Evolutionary conservation across 2,329 filamentous ascomycete species (phyloP).

Genomic region (Aspergillus piperis): DNA sequence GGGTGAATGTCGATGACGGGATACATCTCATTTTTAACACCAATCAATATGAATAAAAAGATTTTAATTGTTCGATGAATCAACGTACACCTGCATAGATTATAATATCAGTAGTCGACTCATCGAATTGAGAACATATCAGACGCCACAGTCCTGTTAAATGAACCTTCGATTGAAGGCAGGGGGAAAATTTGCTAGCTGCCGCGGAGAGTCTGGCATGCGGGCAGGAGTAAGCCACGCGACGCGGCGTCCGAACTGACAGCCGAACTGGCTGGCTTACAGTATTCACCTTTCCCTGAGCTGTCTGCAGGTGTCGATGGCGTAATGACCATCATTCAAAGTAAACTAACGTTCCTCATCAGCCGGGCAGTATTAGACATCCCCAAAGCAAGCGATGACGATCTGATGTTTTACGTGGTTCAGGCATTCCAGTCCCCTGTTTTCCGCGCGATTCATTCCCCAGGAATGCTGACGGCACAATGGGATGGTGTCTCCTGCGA

Average conservation of each 20-base stretch:
- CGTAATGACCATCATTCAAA: too few species aligned
- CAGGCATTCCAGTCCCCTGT: slow-evolving; percentile 3
- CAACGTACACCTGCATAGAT: background rate
- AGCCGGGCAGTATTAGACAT: background rate
- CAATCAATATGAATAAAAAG: background rate
- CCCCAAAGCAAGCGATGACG: background rate
- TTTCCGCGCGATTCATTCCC: background rate
- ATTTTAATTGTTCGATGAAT: background rate
- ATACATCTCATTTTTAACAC: slow-evolving; percentile 41
- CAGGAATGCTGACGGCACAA: background rate
- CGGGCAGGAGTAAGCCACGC: too few species aligned
- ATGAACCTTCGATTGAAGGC: too few species aligned
- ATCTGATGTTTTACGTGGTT: background rate
- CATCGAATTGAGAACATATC: too few species aligned
- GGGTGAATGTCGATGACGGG: slow-evolving; percentile 71
- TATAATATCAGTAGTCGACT: background rate
- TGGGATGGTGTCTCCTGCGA: background rate
- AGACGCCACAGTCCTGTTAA: too few species aligned
- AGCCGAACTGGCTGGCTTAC: too few species aligned
- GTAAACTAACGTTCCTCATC: background rate
- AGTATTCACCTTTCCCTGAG: too few species aligned
- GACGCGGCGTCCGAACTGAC: too few species aligned
- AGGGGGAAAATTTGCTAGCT: too few species aligned
- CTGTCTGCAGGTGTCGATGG: too few species aligned
- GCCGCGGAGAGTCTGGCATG: too few species aligned